Evolutionary conservation across 1,284 basidiomycete genomes (phyloP), one percentile per base, ranked within the genome.

Genomic region (Melanopsichium pennsylvanicum): DNA sequence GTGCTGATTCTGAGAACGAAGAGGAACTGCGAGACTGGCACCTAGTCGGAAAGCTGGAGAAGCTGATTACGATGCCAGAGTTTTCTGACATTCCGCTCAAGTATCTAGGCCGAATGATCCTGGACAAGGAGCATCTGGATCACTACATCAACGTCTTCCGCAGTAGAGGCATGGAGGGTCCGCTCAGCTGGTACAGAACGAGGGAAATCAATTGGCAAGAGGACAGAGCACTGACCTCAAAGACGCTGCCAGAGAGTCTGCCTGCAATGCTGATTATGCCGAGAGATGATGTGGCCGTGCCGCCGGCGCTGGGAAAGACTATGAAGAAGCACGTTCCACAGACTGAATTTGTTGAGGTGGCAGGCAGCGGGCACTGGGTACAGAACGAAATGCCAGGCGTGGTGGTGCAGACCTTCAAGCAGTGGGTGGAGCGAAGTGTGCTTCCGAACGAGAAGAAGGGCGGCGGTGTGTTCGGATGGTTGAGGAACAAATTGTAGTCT

Each of bases 111-210:
- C 54, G 50, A 11, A 44, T 26, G 27, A 56, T 68, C 40, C 22
- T 66, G 13, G 56, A 71, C 33, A 41, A 62, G 29, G 41, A 64
- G 18, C 50, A 60, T 29, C 48, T 70, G 6, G 51, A 70, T 12
- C 33, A 45, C 16, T 68, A 72, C 49, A 42, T 68, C 18, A 25
- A 34, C 41, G 29, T 52, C 38, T 70, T 72, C 44, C 54, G 52
- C 25, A 74, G 70, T 21, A 48, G 70, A 11, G 57, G 61, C 5
- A 76, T 76, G 71, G 72, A 76, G 22, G 74, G 74, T 5, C 70
- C 73, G 12, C 41, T 76, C 1, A 76, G 70, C 54, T 76, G 74
- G 74, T 76, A 76, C 36, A 48, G 74, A 11, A 72, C 70, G 21
- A 44, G 72, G 16, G 45, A 57, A 36, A 62, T 76, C 61, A 76